Percentiles rank a stretch among this genome's conserved stretches.
Conservation (phyloP, 73 alveolate species). For the Paramecium bursaria region DNA sequence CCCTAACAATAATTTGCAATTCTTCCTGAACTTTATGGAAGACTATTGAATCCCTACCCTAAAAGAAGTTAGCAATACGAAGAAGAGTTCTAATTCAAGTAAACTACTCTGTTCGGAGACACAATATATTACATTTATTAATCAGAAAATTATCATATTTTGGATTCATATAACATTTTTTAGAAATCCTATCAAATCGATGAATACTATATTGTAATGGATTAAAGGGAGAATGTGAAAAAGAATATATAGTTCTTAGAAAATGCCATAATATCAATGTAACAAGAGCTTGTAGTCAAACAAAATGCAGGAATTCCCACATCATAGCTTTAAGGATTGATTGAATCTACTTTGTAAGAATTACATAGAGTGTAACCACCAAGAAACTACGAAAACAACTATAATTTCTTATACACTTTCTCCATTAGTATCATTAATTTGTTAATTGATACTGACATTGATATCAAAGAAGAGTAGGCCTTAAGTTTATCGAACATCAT, state of each 20-base stretch:
- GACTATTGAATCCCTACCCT: slow-evolving; percentile 15
- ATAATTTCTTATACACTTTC: slow-evolving; percentile 11
- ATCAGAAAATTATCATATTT: not conserved
- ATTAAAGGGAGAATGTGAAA: not conserved
- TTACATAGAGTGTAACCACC: slow-evolving; percentile 30
- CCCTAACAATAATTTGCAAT: slow-evolving; percentile 34
- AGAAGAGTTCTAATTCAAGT: slow-evolving; percentile 35
- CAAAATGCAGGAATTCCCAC: not conserved
- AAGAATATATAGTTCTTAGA: slow-evolving; percentile 38
- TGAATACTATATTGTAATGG: slow-evolving; percentile 42
- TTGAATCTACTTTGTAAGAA: not conserved
- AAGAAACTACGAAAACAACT: slow-evolving; percentile 49
- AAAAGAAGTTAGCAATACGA: not conserved
- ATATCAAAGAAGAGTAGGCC: too few species aligned
- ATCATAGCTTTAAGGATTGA: not conserved
- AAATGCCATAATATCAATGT: not conserved
- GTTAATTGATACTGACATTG: too few species aligned
- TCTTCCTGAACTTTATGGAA: slow-evolving; percentile 44
- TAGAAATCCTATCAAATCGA: slow-evolving; percentile 17
- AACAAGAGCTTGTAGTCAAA: slow-evolving; percentile 16
- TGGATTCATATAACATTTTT: slow-evolving; percentile 37
- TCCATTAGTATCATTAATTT: too few species aligned
- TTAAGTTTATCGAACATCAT: too few species aligned
- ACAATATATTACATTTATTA: slow-evolving; percentile 23
- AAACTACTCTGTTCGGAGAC: slow-evolving; percentile 20